Evolutionary conservation across 2,329 filamentous ascomycete species (phyloP).

Genomic region (Coniochaeta pulveracea): DNA sequence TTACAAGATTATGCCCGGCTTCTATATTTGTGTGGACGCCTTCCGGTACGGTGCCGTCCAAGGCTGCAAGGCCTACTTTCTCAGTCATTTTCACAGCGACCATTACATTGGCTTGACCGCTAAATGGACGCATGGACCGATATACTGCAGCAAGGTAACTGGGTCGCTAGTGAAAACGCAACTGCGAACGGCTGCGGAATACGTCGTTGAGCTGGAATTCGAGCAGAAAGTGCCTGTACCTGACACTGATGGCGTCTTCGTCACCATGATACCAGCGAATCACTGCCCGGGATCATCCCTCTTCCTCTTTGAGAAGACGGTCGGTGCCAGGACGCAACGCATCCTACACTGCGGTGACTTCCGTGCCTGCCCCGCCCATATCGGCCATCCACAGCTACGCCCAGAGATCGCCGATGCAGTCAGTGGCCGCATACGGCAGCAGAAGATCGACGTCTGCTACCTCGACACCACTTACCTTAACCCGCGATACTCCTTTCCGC

Average conservation of each 20-base stretch:
- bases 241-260: conserved; percentile 67
- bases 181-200: conserved; percentile 74
- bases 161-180: conserved; percentile 82
- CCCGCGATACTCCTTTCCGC: conserved; percentile 88
- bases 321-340: conserved; percentile 55
- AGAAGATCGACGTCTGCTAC: conserved; percentile 91
- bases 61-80: conserved; percentile 87
- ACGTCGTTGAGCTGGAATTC: conserved; percentile 76
- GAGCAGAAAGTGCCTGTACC: conserved; percentile 71
- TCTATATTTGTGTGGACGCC: conserved; percentile 89
- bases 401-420: conserved; percentile 62
- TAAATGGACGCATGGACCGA: conserved; percentile 85
- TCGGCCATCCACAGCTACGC: conserved; percentile 69
- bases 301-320: conserved; percentile 79
- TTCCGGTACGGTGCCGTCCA: conserved; percentile 91
- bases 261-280: conserved; percentile 94
- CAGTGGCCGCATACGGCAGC: conserved; percentile 61
- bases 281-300: conserved; percentile 93
- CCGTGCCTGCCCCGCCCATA: conserved; percentile 74
- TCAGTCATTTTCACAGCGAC: conserved; percentile 96
- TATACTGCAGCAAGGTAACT: conserved; percentile 91
- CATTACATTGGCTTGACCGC: conserved; percentile 88
- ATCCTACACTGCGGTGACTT: conserved; percentile 96
- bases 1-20: conserved; percentile 93
- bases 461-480: conserved; percentile 96